Evolutionary conservation across 495 filamentous ascomycete species (phyloP), one percentile per base, ranked within the genome.

Genomic region (Melanomma pulvis-pyrius): DNA sequence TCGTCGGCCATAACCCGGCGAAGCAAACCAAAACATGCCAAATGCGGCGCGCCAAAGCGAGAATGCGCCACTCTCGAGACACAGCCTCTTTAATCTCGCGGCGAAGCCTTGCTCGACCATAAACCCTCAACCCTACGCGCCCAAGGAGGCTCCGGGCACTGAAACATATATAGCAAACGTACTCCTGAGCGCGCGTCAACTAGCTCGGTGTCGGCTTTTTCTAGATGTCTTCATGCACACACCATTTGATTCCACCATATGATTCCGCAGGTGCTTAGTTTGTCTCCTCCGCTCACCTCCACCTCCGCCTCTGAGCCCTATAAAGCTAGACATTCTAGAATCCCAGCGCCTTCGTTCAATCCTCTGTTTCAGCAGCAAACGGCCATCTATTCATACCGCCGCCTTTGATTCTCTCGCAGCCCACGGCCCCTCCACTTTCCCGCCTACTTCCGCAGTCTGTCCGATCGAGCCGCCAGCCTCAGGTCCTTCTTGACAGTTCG

Each of bases 121-220:
- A 17, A 41, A 17, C 19, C 29, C 57, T 56, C 29, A 46, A 34
- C 50, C 41, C 61, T 50, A 63, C 61, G 51, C 61, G 61, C 61
- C 50, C 34, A 21, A 48, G 19, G 34, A 48, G 19, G 34, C 25
- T 21, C 36, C 49, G 39, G 3, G 39, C 39, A 15, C 39, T 44
- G 5, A 32, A 55, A 57, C 61, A 57, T 63, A 48, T 63, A 63
- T 63, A 63, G 61, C 34, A 34, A 49, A 54, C n/a, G 15, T 21
- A 24, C 21, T 19, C 47, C 61, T 25, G 49, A 15, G 61, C 59
- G 59, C 61, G 61, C 61, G 61, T 63, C 61, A 56, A 55, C 50
- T 6, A 39, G 48, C 39, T 55, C 61, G 24, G 51, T 41, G 61
- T 53, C 55, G 51, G 51, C 25, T 59, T 44, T 17, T 44, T 12